These are phyloP conservation scores for Seiridium unicorne DNA, from an alignment of 2,329 filamentous ascomycete species.

Conservation along the genomic window DNA sequence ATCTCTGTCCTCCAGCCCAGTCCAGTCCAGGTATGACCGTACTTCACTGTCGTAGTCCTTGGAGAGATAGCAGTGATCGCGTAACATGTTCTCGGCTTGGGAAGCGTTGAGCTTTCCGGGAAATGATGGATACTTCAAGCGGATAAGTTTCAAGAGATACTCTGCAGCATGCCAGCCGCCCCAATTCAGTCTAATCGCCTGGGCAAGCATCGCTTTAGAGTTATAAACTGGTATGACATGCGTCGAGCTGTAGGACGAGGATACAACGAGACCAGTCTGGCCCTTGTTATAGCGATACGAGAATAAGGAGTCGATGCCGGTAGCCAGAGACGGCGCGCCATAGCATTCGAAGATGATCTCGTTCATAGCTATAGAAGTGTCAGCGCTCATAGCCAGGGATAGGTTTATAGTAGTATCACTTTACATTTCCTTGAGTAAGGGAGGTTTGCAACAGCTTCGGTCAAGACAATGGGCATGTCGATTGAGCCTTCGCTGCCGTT, in stretches of 20 bases:
- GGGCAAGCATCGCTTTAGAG: conserved; percentile 77
- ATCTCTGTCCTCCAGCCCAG: conserved; percentile 84
- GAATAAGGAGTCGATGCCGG: conserved; percentile 95
- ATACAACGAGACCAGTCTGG: conserved; percentile 81
- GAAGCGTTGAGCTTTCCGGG: conserved; percentile 80
- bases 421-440: conserved; percentile 83
- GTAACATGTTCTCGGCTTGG: conserved; percentile 84
- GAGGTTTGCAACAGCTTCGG: conserved; percentile 89
- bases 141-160: conserved; percentile 85
- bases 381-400: not conserved
- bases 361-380: conserved; percentile 71
- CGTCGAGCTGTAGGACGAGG: conserved; percentile 89
- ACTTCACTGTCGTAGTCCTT: conserved; percentile 80
- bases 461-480: conserved; percentile 89
- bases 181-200: conserved; percentile 91
- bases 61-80: conserved; percentile 87
- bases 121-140: conserved; percentile 88
- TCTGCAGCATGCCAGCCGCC: conserved; percentile 87
- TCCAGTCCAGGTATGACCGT: conserved; percentile 80
- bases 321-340: conserved; percentile 82
- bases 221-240: conserved; percentile 93
- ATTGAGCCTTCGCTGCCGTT: conserved; percentile 72
- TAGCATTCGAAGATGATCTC: conserved; percentile 98
- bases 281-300: conserved; percentile 92
- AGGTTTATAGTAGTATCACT: too few relatives aligned